Evolutionary conservation across 2,329 filamentous ascomycete species (phyloP), one percentile per base, ranked within the genome.

Genomic region (Phaeophleospora eucalypticola): DNA sequence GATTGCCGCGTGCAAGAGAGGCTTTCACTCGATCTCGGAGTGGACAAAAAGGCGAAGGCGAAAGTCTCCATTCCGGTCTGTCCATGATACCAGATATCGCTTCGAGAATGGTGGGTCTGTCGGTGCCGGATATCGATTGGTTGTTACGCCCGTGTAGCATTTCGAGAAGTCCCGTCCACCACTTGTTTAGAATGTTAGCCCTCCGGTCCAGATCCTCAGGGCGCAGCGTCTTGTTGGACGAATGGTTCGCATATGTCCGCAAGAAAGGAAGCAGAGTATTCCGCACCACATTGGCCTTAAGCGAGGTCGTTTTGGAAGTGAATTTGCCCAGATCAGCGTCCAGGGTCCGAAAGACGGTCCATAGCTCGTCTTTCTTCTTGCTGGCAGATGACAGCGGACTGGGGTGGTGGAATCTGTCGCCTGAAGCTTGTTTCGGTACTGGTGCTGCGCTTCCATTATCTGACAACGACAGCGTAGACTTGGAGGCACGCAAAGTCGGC

Each of bases 81-180:
- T 86, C 85, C 89, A 95, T 95, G 62, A 96, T 82, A 43, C 85
- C 80, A 40, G 84, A 82, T 17, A 87, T 78, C 4, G 82, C 86
- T 62, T 95, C 89, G 24, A 95, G 77, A 36, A 95, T 81, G 2
- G 82, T 78, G 0, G 89, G 87, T 24, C 89, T 78, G 61, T 95
- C 90, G n/a, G 88, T 84, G 9, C 87, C 87, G 1, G 88, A 83
- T 12, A 95, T 83, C 2, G 86, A 84, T 59, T 89, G 85, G 46
- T 84, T 83, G 62, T 84, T 80, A 51, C 80, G 79, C 24, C 85
- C 86, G 55, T 89, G 83, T 18, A 95, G 78, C 73, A 95, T 82
- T 49, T 93, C 89, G 46, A 95, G 70, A 33, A 95, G 72, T 1
- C 81, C 83, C 36, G 77, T 84, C 90, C 90, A 96, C 90, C 90